Conservation (phyloP, 148 eudicot species). For the Camellia japonica region DNA sequence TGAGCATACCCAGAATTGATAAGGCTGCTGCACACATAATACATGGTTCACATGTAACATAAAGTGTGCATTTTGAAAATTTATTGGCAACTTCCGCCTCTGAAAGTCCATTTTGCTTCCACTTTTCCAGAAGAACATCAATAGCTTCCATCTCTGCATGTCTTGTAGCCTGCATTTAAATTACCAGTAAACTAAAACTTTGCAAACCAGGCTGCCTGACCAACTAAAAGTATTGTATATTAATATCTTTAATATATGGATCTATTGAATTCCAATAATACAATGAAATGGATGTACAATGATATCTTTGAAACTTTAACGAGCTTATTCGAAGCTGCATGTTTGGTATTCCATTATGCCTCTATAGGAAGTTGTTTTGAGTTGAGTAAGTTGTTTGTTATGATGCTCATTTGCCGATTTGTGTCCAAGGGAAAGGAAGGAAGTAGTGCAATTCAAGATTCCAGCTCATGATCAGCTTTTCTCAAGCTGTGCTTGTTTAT, state of each 20-base stretch:
- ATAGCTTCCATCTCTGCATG: constrained; percentile 94
- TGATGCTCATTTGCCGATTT: too few relatives aligned
- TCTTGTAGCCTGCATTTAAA: constrained; percentile 50
- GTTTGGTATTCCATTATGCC: too few relatives aligned
- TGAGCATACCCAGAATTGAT: constrained; percentile 56
- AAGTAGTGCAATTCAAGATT: too few relatives aligned
- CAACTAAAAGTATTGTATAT: neutral
- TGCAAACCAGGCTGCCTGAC: neutral
- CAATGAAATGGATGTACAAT: neutral
- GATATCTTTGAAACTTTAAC: too few relatives aligned
- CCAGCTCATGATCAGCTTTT: too few relatives aligned
- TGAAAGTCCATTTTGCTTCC: constrained; percentile 59
- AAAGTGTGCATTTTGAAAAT: constrained; percentile 63
- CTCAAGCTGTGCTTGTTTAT: too few relatives aligned
- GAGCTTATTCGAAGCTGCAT: too few relatives aligned
- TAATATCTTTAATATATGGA: neutral
- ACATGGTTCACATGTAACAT: constrained; percentile 97
- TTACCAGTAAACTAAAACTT: neutral
- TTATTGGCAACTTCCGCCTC: constrained; percentile 47
- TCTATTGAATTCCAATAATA: neutral
- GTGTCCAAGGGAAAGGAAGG: too few relatives aligned
- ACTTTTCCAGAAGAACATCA: constrained; percentile 59
- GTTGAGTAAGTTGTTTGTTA: too few relatives aligned
- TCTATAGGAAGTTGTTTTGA: too few relatives aligned
- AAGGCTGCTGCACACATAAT: constrained; percentile 96